Base-by-base conservation (phyloP, 495 filamentous ascomycete genomes). In the Mytilinidion resinicola region DNA sequence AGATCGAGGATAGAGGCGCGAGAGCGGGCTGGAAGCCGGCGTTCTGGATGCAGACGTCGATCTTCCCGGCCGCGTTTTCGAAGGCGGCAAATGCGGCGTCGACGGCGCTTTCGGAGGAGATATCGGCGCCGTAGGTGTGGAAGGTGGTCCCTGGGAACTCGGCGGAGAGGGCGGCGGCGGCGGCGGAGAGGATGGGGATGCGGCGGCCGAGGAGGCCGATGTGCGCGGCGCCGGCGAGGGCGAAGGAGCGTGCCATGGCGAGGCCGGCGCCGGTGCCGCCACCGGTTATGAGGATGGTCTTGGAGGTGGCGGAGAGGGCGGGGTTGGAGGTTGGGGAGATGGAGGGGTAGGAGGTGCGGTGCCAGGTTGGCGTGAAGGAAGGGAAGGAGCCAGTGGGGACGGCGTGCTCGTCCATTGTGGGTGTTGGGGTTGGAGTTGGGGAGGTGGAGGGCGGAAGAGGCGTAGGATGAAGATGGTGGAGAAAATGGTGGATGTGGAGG, bases 271-370 rank as follows among this genome's bases (percentile, higher is more conserved):
- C 59, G 9, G 44, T 52, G 12, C 43, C 59, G 12, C 53, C 59
- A 6, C 59, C 59, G 9, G 59, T 52, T 35, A 61, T 52, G 37
- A 61, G n/a, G 10, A 61, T 35, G n/a, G 44, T 61, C 34, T 61
- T 56, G 10, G 53, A 52, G 10, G 44, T 36, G 25, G 44, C 43
- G 15, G 53, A 56, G 9, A 61, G 53, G 17, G 35, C 10, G 46
- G 59, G 53, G 8, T 46, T 4, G 3, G 25, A 3, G 35, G 59
- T 44, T 11, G 59, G 59, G 36, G 56, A 34, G 20, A 61, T 61
- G 14, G 59, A 52, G n/a, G 59, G 53, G 35, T 61, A 61, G 35
- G 30, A 0, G 10, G 17, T 42, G 8, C 51, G 25, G 37, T 61
- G 59, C 42, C 14, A 46, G 8, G 42, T 46, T 46, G 14, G 42